Evolutionary conservation across 1,284 basidiomycete species (phyloP).

Genomic region (Salmacisia buchloeana): DNA sequence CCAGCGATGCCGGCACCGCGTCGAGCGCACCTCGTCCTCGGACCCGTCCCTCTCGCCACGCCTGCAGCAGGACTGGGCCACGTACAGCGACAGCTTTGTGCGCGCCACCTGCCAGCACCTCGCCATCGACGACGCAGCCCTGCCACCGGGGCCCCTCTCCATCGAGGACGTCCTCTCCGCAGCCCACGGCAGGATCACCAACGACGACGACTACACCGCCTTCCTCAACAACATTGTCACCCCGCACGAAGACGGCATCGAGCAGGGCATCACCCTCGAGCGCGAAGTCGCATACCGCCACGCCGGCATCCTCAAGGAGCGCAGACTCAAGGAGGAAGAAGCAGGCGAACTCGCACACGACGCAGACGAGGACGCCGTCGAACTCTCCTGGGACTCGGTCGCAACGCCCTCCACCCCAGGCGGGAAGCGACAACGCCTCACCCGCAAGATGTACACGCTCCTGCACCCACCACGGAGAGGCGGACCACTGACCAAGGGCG

Average conservation of each 20-base stretch:
- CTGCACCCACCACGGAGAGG: slow-evolving; percentile 12
- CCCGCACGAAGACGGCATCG: slow-evolving; percentile 20
- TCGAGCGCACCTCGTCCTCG: not conserved
- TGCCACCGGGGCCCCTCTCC: slow-evolving; percentile 31
- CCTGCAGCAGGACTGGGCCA: slow-evolving; percentile 3
- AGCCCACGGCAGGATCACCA: slow-evolving; percentile 11
- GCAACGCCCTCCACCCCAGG: slow-evolving; percentile 16
- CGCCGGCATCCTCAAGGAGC: not conserved
- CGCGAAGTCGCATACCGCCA: not conserved
- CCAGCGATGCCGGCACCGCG: slow-evolving; percentile 15
- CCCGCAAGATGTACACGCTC: slow-evolving; percentile 3
- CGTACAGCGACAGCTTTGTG: not conserved
- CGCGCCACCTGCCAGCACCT: slow-evolving; percentile 43
- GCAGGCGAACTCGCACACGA: slow-evolving; percentile 23
- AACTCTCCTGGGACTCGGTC: slow-evolving; percentile 13
- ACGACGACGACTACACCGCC: slow-evolving; percentile 11
- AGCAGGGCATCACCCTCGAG: slow-evolving; percentile 9
- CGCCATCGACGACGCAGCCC: slow-evolving; percentile 23
- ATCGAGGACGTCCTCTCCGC: slow-evolving; percentile 32
- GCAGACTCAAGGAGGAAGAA: slow-evolving; percentile 4
- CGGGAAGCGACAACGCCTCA: not conserved
- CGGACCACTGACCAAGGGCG: slow-evolving; percentile 16
- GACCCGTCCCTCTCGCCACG: not conserved
- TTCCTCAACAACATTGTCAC: slow-evolving; percentile 22
- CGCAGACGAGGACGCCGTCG: slow-evolving; percentile 19